Percentiles rank a stretch among this genome's conserved stretches.
Evolutionary conservation across 106 monocot genomes (phyloP).

Genomic region (Narthecium ossifragum): DNA sequence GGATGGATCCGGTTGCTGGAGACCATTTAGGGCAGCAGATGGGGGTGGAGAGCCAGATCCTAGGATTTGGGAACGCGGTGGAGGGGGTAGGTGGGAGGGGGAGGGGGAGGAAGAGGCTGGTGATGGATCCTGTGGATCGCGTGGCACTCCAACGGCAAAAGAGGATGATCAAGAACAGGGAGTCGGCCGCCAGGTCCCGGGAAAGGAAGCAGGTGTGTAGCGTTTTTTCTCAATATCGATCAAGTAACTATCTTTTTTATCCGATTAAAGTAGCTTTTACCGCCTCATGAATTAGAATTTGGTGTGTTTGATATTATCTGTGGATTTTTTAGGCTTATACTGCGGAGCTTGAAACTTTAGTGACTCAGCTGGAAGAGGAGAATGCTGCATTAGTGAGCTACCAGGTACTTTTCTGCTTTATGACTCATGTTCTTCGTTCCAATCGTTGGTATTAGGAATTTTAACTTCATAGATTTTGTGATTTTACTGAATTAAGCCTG

Average conservation of each 20-base stretch:
- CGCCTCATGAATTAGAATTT: neutral
- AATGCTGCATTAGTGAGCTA: slow-evolving; percentile 33
- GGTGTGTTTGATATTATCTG: neutral
- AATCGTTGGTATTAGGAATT: neutral
- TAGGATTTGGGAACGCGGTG: slow-evolving; percentile 11
- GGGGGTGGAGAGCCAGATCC: slow-evolving; percentile 11
- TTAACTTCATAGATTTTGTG: too few species aligned
- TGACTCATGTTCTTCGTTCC: too few species aligned
- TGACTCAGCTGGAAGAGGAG: slow-evolving; percentile 50
- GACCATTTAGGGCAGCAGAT: slow-evolving; percentile 1
- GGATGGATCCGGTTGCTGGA: slow-evolving; percentile 11
- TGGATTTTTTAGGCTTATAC: slow-evolving; percentile 39
- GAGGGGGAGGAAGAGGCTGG: slow-evolving; percentile 30
- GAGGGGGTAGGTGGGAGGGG: slow-evolving; percentile 13
- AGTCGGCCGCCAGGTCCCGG: slow-evolving; percentile 84
- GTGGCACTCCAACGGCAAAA: slow-evolving; percentile 68
- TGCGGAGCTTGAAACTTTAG: slow-evolving; percentile 52
- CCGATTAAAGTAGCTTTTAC: neutral
- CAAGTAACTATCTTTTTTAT: too few species aligned
- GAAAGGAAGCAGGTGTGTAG: slow-evolving; percentile 73
- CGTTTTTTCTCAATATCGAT: neutral
- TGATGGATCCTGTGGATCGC: slow-evolving; percentile 41
- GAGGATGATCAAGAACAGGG: slow-evolving; percentile 90
- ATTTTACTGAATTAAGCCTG: too few species aligned
- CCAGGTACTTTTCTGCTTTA: slow-evolving; percentile 24